Evolutionary conservation across 164 flowering plant species (phyloP).

Genomic region (Aristolochia californica): DNA sequence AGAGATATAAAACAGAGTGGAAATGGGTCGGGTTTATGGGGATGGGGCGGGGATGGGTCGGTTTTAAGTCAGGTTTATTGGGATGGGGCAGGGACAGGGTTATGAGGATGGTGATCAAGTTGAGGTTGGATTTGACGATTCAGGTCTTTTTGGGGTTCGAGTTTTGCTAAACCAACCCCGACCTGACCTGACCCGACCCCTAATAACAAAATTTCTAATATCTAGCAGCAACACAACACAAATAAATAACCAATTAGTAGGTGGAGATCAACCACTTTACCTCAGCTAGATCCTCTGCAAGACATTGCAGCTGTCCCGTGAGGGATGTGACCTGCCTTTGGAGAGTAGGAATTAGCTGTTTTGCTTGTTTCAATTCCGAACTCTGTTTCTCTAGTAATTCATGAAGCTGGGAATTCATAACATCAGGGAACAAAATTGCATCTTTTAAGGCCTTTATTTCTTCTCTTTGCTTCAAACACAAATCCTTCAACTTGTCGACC

Average conservation of each 20-base stretch:
- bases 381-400: slow-evolving; percentile 62
- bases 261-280: slow-evolving; percentile 21
- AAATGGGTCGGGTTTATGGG: no score
- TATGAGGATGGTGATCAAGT: no score
- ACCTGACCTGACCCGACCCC: no score
- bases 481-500: slow-evolving; percentile 83
- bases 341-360: slow-evolving; percentile 65
- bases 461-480: slow-evolving; percentile 87
- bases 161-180: no score
- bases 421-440: slow-evolving; percentile 74
- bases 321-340: slow-evolving; percentile 86
- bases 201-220: background rate
- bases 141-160: no score
- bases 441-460: slow-evolving; percentile 72
- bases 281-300: slow-evolving; percentile 90
- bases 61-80: no score
- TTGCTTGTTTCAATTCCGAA: slow-evolving; percentile 68
- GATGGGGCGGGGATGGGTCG: no score
- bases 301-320: slow-evolving; percentile 70
- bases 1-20: background rate
- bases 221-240: background rate
- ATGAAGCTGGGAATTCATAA: slow-evolving; percentile 52
- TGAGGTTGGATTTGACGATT: no score
- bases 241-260: background rate
- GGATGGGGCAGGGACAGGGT: no score